Evolutionary conservation across 75 land plant genomes (phyloP).

Genomic region (Cryptomeria japonica): DNA sequence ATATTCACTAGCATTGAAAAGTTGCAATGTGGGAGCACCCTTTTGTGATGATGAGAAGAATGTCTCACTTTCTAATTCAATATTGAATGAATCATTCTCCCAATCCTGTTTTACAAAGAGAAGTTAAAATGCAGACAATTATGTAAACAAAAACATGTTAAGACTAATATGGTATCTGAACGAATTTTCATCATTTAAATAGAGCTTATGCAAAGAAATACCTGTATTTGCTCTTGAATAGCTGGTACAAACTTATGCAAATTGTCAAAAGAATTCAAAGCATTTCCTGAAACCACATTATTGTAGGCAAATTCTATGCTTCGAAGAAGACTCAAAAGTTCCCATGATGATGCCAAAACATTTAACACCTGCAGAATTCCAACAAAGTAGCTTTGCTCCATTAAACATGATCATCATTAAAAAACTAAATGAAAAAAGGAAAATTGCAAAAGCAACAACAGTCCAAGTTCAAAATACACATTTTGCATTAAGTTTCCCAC

Average conservation of each 20-base stretch:
- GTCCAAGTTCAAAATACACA: background rate
- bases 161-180: background rate
- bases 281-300: conserved; percentile 30
- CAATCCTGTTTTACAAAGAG: conserved; percentile 53
- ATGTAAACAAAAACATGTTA: background rate
- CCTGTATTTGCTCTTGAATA: conserved; percentile 76
- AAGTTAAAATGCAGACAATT: background rate
- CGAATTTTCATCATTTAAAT: background rate
- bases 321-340: conserved; percentile 63
- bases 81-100: conserved; percentile 66
- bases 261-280: conserved; percentile 27
- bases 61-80: conserved; percentile 64
- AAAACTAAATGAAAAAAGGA: background rate
- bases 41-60: conserved; percentile 54
- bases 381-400: background rate
- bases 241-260: conserved; percentile 54
- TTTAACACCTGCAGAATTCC: conserved; percentile 49
- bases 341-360: conserved; percentile 58
- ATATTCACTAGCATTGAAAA: conserved; percentile 65
- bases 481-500: background rate
- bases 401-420: background rate
- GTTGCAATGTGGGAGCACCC: conserved; percentile 46
- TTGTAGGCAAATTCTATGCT: conserved; percentile 62
- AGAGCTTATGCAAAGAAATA: conserved; percentile 13
- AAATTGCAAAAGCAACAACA: background rate